phyloP scores from a whole-genome alignment of 345 rosid species.

The Linum tenue region DNA sequence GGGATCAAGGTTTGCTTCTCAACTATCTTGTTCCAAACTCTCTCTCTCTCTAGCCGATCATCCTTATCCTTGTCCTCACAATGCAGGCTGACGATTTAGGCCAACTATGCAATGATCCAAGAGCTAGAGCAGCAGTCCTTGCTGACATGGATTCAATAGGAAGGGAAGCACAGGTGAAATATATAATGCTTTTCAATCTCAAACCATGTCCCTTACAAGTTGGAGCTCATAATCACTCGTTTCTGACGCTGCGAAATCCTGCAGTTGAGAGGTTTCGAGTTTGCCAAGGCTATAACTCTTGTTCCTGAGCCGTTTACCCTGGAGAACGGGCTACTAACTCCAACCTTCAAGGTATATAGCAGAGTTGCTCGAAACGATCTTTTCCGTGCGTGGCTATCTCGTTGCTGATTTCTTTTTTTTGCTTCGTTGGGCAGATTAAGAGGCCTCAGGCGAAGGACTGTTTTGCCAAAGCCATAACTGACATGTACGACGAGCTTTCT shows the following conservation, averaged over 20 bases:
- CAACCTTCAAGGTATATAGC: constrained; percentile 62
- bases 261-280: constrained; percentile 20
- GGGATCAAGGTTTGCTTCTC: constrained; percentile 48
- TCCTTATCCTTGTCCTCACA: background rate
- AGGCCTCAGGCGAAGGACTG: constrained; percentile 69
- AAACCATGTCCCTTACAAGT: background rate
- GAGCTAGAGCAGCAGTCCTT: constrained; percentile 54
- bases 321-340: constrained; percentile 31
- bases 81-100: constrained; percentile 51
- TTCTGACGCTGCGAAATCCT: background rate
- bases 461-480: constrained; percentile 53
- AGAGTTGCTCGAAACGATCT: constrained; percentile 2
- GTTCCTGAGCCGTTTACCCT: constrained; percentile 63
- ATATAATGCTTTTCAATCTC: background rate
- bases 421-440: constrained; percentile 40
- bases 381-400: background rate
- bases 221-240: background rate
- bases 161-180: constrained; percentile 59
- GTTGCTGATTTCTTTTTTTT: background rate
- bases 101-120: constrained; percentile 56
- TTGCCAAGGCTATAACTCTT: constrained; percentile 69
- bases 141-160: constrained; percentile 61
- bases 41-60: background rate
- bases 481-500: constrained; percentile 58
- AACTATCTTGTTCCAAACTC: background rate